Percentiles rank a stretch among this genome's conserved stretches.
Conservation (phyloP, 2,329 filamentous ascomycete species). For the Thyridium curvatum region DNA sequence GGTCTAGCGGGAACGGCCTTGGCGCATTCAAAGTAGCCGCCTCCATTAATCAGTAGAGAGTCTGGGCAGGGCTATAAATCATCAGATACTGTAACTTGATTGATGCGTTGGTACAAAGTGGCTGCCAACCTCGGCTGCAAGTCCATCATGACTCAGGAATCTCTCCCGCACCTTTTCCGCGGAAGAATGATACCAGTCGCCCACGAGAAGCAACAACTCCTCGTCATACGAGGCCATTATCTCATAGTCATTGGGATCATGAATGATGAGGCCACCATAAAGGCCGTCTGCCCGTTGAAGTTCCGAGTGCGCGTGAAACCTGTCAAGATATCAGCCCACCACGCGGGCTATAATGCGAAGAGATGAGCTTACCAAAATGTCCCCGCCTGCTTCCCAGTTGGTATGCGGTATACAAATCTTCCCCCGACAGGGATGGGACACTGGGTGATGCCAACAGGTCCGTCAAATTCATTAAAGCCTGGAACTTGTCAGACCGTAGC, state of each 20-base stretch:
- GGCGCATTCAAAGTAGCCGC: conserved; percentile 35
- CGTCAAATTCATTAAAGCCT: conserved; percentile 14
- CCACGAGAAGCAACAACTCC: conserved; percentile 5
- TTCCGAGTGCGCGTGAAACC: conserved; percentile 33
- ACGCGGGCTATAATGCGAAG: background rate
- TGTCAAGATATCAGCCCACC: background rate
- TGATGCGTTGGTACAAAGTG: too few species aligned
- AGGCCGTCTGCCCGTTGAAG: conserved; percentile 36
- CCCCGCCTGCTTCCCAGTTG: conserved; percentile 11
- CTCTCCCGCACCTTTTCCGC: background rate
- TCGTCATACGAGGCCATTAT: background rate
- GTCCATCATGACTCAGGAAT: background rate
- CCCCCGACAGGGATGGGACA: conserved; percentile 3
- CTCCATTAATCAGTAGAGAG: conserved; percentile 39
- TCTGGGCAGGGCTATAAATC: conserved; percentile 36
- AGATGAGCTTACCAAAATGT: conserved; percentile 35
- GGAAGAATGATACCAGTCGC: conserved; percentile 6
- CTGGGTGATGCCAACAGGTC: conserved; percentile 7
- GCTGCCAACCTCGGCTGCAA: too few species aligned
- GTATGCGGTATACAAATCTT: conserved; percentile 2
- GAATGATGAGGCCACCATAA: conserved; percentile 37
- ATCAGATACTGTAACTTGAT: too few species aligned
- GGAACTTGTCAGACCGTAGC: too few species aligned
- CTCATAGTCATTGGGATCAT: too few species aligned
- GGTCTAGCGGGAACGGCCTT: conserved; percentile 36